Evolutionary conservation across 2,329 filamentous ascomycete species (phyloP).

Genomic region (Leptographium radiaticola): DNA sequence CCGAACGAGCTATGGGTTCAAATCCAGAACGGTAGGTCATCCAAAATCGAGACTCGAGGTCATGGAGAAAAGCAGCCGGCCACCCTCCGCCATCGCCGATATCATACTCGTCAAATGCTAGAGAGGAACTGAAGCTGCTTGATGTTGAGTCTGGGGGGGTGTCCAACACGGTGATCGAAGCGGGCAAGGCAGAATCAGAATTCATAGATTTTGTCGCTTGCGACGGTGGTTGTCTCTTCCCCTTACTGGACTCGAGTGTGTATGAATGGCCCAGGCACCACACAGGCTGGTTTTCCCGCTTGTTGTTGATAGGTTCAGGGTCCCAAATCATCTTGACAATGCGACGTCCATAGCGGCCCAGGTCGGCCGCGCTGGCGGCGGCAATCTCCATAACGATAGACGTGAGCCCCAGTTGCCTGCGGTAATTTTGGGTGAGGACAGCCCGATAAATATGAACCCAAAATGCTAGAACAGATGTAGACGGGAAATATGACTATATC

Average conservation of each 20-base stretch:
- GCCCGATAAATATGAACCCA: too few species aligned
- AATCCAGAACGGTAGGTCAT: conserved; percentile 93
- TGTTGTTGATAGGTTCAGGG: conserved; percentile 72
- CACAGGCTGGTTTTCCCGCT: conserved; percentile 51
- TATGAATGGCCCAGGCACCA: conserved; percentile 64
- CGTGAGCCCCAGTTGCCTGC: not conserved
- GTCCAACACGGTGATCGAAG: conserved; percentile 17
- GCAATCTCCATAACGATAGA: conserved; percentile 19
- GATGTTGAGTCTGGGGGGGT: conserved; percentile 35
- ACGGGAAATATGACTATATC: too few species aligned
- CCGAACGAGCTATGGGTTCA: conserved; percentile 63
- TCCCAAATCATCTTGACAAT: conserved; percentile 91
- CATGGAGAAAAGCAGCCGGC: conserved; percentile 75
- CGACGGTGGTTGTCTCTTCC: conserved; percentile 7
- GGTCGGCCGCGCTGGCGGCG: conserved; percentile 47
- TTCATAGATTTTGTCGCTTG: conserved; percentile 4
- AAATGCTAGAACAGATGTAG: too few species aligned
- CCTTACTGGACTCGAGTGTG: conserved; percentile 22
- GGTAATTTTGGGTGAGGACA: not conserved
- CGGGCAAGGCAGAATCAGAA: conserved; percentile 5
- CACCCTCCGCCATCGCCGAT: conserved; percentile 44
- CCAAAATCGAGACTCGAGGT: conserved; percentile 90
- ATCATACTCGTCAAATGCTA: conserved; percentile 31
- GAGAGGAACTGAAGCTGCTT: conserved; percentile 38
- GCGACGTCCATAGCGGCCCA: conserved; percentile 62